Base-by-base conservation (phyloP, 257 asterid genomes). In the Fraxinus quadrangulata region DNA sequence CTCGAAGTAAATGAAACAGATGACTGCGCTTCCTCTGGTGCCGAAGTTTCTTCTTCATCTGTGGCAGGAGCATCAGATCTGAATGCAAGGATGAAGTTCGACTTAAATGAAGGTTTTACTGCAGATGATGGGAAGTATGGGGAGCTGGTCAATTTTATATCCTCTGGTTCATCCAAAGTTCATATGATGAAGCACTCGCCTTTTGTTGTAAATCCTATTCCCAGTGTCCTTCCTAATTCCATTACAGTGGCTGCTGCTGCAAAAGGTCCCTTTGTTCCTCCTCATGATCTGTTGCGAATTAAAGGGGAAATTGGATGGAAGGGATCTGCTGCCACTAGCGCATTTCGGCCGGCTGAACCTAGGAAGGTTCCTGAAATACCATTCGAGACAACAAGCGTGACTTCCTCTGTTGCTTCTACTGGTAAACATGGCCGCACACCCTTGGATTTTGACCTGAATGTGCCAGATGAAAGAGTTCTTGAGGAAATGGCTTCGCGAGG, bases 281-380 rank as follows among this genome's bases (percentile, higher is more conserved):
- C 94, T 3, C 98, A 87, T n/a, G 99, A 92, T 84, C 83, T 95
- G 51, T 70, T 95, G 87, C 89, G 89, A 82, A 87, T 73, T 70
- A 95, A 81, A 89, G 97, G 89, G 71, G 98, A 89, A 75, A 85
- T 91, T 42, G 96, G 98, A 40, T 95, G 99, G 99, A 93, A 89
- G 81, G 99, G 99, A 8, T 93, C 99, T 47, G 98, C 99, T 49
- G 93, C 96, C 24, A 95, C 99, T 9, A 95, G 99, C 81, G 98
- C 99, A 31, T 95, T 95, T 81, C 89, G 99, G n/a, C 99, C 98
- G 11, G 99, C 99, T 30, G 99, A 95, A 83, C 98, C 99, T 70
- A 74, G 98, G 73, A 94, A 89, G 81, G 85, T 79, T 69, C 77
- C 73, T 77, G 95, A 86, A 78, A 70, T 39, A 39, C 79, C 82